Base-by-base conservation (phyloP, 148 eudicot genomes). In the Talinum fruticosum region DNA sequence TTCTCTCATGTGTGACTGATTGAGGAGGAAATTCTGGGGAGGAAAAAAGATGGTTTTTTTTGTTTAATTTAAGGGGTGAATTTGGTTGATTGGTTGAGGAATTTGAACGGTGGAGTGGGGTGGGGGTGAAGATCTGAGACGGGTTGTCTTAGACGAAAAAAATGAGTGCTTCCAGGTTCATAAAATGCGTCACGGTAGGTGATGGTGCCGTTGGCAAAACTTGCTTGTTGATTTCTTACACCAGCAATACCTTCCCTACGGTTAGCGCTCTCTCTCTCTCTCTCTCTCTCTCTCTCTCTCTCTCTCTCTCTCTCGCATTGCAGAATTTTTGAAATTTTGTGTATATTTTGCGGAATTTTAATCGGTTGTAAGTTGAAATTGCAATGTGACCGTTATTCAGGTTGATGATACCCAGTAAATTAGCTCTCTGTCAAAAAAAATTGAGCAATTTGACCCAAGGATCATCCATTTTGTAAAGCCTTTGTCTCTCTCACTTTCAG, bases 141-240 rank as follows among this genome's bases (percentile, higher is more conserved):
- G 54, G 35, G 18, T 41, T 72, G 61, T 26, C 30, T 2, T 15
- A 30, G 36, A n/a, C 26, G 30, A n/a, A 30, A 16, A 36, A 81
- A 68, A 93, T 93, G 98, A 93, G 98, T 82, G 98, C 98, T 59
- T 91, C 98, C 36, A 87, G 96, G 86, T 93, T 93, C 85, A 89
- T 93, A 73, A 93, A 93, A 81, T 93, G 98, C 76, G 98, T 93
- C 53, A 93, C 98, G 28, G 98, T 93, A 3, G 98, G 98, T 12
- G 98, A 93, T 64, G 98, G 98, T 44, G 98, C 98, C 64, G 98
- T 93, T 14, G 98, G 98, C 34, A 93, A 93, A 80, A 93, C 98
- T 45, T 93, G 98, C 75, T 86, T 93, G 80, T 84, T 93, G 83
- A 93, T 93, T 77, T 93, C 98, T 21, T 93, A 93, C 89, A 93